A percentile compares a stretch with the other conserved stretches of the same genome.
These are phyloP conservation scores for Calocybe cyanea DNA, from an alignment of 768 basidiomycete species.

Conservation along the genomic window DNA sequence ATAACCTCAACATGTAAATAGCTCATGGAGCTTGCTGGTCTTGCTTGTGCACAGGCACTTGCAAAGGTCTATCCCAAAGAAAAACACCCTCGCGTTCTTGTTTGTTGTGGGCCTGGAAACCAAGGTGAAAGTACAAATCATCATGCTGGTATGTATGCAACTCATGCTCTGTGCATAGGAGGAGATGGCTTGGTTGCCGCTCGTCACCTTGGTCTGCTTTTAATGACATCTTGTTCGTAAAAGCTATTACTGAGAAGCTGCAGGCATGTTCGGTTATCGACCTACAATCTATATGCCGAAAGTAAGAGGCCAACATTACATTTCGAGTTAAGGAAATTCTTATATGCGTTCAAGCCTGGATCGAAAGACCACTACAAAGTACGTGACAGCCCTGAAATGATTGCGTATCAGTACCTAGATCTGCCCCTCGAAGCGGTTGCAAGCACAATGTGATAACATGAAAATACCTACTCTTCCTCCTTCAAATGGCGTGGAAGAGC, in stretches of 20 bases:
- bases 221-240: neutral
- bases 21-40: conserved; percentile 96
- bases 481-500: conserved; percentile 39
- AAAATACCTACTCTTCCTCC: conserved; percentile 67
- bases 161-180: conserved; percentile 29
- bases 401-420: neutral
- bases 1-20: conserved; percentile 28
- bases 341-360: conserved; percentile 60
- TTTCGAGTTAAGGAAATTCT: no score
- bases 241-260: neutral
- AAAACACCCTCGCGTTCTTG: conserved; percentile 74
- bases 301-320: conserved; percentile 37
- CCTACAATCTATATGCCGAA: conserved; percentile 94
- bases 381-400: no score
- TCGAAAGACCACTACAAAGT: conserved; percentile 92
- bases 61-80: conserved; percentile 71
- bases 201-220: conserved; percentile 73
- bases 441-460: conserved; percentile 88
- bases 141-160: no score
- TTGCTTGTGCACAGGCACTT: conserved; percentile 88
- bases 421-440: conserved; percentile 54
- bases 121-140: conserved; percentile 47
- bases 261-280: conserved; percentile 89
- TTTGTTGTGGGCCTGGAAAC: conserved; percentile 96
- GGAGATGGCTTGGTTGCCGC: conserved; percentile 98